phyloP scores from a whole-genome alignment of 2,329 filamentous ascomycete genomes.

The Microdochium paspali region DNA sequence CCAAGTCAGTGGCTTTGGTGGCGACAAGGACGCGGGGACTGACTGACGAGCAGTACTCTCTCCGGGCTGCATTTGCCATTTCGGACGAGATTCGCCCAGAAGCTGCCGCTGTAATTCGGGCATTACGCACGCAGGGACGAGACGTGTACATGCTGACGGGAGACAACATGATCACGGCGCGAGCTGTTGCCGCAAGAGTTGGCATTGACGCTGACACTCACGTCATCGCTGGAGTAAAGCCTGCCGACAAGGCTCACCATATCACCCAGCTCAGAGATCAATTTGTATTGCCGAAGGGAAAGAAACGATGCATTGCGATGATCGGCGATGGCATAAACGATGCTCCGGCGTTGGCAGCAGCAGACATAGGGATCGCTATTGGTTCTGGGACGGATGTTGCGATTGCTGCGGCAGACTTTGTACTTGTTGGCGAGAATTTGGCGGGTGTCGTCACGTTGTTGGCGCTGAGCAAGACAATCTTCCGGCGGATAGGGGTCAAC shows the following conservation, averaged over 20 bases:
- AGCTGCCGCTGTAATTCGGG: conserved; percentile 52
- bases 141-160: conserved; percentile 89
- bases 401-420: conserved; percentile 72
- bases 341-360: conserved; percentile 68
- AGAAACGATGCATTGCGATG: conserved; percentile 61
- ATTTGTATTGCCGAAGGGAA: conserved; percentile 5
- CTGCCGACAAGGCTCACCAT: conserved; percentile 70
- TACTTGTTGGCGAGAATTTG: conserved; percentile 66
- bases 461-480: conserved; percentile 60
- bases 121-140: conserved; percentile 56
- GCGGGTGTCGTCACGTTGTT: conserved; percentile 63
- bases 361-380: conserved; percentile 78
- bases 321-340: conserved; percentile 89
- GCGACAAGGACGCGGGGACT: conserved; percentile 27
- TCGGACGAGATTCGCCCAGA: conserved; percentile 75
- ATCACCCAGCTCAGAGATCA: conserved; percentile 42
- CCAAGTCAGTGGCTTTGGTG: conserved; percentile 54
- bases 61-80: conserved; percentile 63
- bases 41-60: conserved; percentile 26
- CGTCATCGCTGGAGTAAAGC: conserved; percentile 80
- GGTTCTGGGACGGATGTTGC: conserved; percentile 79
- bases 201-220: conserved; percentile 60
- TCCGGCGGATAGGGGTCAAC: conserved; percentile 72
- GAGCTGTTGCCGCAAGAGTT: conserved; percentile 65
- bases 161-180: conserved; percentile 78